A percentile compares a stretch with the other conserved stretches of the same genome.
phyloP scores from a whole-genome alignment of 129 eudicot species.

The Arctium lappa region DNA sequence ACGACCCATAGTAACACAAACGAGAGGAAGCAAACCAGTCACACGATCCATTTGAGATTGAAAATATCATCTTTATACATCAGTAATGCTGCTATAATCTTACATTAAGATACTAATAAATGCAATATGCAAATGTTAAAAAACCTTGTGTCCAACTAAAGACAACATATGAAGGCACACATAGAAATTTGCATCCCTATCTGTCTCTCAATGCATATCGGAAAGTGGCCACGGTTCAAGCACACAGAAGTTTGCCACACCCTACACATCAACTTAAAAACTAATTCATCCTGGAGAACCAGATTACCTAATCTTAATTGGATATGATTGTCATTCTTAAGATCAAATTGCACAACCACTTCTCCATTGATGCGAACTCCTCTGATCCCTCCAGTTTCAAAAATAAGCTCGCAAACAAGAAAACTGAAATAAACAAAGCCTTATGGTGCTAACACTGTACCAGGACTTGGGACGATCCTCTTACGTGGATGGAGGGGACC shows the following conservation, averaged over 20 bases:
- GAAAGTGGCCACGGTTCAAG: not conserved
- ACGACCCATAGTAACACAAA: not conserved
- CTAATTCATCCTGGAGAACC: not conserved
- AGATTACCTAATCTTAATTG: not conserved
- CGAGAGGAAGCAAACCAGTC: not conserved
- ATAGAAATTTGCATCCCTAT: slow-evolving; percentile 2
- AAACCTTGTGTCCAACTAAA: not conserved
- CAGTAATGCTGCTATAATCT: not conserved
- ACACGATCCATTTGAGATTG: not conserved
- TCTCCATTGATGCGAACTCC: not conserved
- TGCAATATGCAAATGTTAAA: slow-evolving; percentile 6
- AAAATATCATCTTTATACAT: not conserved
- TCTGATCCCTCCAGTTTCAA: not conserved
- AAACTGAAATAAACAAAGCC: not conserved
- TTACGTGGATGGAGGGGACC: not conserved
- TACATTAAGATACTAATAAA: not conserved
- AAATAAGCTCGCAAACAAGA: not conserved
- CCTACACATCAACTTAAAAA: not conserved
- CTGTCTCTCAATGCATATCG: not conserved
- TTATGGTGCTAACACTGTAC: not conserved
- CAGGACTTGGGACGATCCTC: not conserved
- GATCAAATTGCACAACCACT: not conserved
- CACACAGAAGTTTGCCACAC: slow-evolving; percentile 13
- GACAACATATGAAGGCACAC: not conserved
- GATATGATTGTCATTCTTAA: not conserved